Conservation (phyloP, 495 filamentous ascomycete genomes). For the Penicillium canescens region DNA sequence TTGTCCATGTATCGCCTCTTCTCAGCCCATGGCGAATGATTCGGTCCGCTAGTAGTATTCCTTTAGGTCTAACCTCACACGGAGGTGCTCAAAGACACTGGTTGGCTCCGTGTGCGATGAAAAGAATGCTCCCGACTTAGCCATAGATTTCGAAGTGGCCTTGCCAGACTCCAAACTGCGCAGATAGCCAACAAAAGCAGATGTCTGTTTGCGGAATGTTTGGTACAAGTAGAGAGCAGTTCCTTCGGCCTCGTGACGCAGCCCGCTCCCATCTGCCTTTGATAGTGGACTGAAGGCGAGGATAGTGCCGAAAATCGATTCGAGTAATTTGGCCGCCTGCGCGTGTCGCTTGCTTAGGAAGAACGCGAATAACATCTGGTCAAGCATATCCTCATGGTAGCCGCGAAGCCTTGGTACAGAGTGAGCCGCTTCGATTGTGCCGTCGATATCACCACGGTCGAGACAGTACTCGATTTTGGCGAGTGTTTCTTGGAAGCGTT, state of each 20-base stretch:
- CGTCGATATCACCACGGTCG: constrained; percentile 45
- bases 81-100: constrained; percentile 50
- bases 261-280: constrained; percentile 37
- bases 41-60: constrained; percentile 39
- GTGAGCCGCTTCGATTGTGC: constrained; percentile 52
- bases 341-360: constrained; percentile 58
- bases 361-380: constrained; percentile 73
- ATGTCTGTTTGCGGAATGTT: constrained; percentile 65
- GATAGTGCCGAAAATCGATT: constrained; percentile 73
- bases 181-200: constrained; percentile 56
- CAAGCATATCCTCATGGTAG: constrained; percentile 76
- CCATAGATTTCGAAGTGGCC: constrained; percentile 34
- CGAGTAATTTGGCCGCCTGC: constrained; percentile 70
- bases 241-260: constrained; percentile 40
- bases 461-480: constrained; percentile 60
- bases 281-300: constrained; percentile 64
- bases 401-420: constrained; percentile 62
- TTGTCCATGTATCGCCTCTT: neutral
- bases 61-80: constrained; percentile 50
- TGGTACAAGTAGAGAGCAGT: constrained; percentile 56
- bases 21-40: too few relatives aligned
- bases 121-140: constrained; percentile 25
- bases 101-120: constrained; percentile 32
- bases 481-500: constrained; percentile 63
- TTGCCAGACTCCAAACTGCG: constrained; percentile 50